Base-by-base conservation (phyloP, 106 monocot species). In the Hemerocallis citrina region DNA sequence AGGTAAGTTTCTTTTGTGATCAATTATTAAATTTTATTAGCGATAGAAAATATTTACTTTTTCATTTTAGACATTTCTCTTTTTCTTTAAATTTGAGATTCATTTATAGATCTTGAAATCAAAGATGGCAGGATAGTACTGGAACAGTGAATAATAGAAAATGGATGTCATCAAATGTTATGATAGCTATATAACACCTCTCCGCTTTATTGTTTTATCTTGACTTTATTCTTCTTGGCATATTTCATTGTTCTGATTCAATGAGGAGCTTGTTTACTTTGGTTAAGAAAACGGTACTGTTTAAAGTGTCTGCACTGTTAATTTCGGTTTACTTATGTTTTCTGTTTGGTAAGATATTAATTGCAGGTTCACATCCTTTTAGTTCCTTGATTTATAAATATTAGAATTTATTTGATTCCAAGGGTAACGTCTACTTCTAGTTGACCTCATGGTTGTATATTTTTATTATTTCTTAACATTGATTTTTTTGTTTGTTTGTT, bases 1-100 rank as follows among this genome's bases (percentile, higher is more conserved):
- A 93, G 88, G 93, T 93, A 93, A 60, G 48, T 46, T 68, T 31
- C n/a, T n/a, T n/a, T n/a, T n/a, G n/a, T n/a, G n/a, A n/a, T n/a
- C n/a, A n/a, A n/a, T n/a, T n/a, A n/a, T n/a, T n/a, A n/a, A n/a
- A n/a, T n/a, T n/a, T n/a, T n/a, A n/a, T n/a, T n/a, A n/a, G n/a
- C n/a, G n/a, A n/a, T n/a, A n/a, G n/a, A n/a, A n/a, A n/a, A n/a
- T n/a, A n/a, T n/a, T n/a, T n/a, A n/a, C n/a, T n/a, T n/a, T n/a
- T n/a, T n/a, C n/a, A n/a, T n/a, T n/a, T n/a, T n/a, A n/a, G n/a
- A n/a, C n/a, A n/a, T n/a, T n/a, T n/a, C n/a, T 33, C 54, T 54
- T 1, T 20, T 54, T 54, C 31, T 3, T 2, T 1, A 29, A 32
- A 6, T 4, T 21, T 54, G 54, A 32, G 29, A 6, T 30, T 31